phyloP scores from a whole-genome alignment of 345 rosid genomes.

The Murraya koenigii region DNA sequence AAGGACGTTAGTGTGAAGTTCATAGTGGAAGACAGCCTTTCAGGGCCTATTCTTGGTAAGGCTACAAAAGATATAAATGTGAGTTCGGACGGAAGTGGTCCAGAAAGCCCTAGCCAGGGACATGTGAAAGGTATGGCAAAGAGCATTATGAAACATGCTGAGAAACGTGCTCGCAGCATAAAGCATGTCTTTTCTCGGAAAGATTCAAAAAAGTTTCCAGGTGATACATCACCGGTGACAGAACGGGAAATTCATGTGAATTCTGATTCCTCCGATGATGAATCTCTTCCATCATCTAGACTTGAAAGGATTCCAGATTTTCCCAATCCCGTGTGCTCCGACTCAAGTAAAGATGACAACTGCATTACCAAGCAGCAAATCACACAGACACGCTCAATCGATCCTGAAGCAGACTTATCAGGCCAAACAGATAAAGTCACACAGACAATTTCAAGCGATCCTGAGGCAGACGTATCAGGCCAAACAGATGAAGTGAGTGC shows the following conservation, averaged over 20 bases:
- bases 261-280: slow-evolving; percentile 54
- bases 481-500: slow-evolving; percentile 21
- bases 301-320: slow-evolving; percentile 25
- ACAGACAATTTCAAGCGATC: slow-evolving; percentile 29
- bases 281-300: slow-evolving; percentile 27
- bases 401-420: slow-evolving; percentile 19
- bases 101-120: slow-evolving; percentile 49
- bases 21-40: slow-evolving; percentile 45
- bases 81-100: slow-evolving; percentile 37
- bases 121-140: slow-evolving; percentile 59
- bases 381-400: slow-evolving; percentile 22
- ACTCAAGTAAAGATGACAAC: slow-evolving; percentile 6
- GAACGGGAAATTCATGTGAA: slow-evolving; percentile 34
- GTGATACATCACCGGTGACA: slow-evolving; percentile 14
- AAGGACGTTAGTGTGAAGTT: slow-evolving; percentile 46
- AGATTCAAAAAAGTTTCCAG: slow-evolving; percentile 48
- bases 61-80: slow-evolving; percentile 28
- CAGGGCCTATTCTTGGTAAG: slow-evolving; percentile 33
- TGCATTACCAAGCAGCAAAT: slow-evolving; percentile 22
- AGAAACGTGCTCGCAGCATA: slow-evolving; percentile 48
- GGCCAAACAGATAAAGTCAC: slow-evolving; percentile 22
- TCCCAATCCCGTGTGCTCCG: slow-evolving; percentile 18
- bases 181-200: slow-evolving; percentile 66
- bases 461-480: slow-evolving; percentile 18
- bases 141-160: slow-evolving; percentile 63